Conservation (phyloP, 148 eudicot species). For the Nepenthes gracilis region DNA sequence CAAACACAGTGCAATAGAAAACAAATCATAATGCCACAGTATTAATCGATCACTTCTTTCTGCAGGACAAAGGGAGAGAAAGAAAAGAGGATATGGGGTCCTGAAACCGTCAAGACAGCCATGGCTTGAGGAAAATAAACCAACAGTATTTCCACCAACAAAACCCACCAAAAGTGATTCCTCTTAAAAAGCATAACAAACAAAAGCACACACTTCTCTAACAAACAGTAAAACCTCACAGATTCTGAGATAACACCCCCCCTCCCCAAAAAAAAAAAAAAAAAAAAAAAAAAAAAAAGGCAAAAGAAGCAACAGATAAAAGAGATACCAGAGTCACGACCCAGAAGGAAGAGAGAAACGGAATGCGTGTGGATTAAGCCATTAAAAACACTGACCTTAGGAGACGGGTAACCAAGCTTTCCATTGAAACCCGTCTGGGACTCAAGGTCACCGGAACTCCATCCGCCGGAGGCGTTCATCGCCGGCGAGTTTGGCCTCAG, state of each 20-base stretch:
- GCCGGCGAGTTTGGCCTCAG: constrained; percentile 32
- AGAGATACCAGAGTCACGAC: not conserved
- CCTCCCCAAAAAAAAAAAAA: too few species aligned
- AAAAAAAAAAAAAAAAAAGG: not conserved
- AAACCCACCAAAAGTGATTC: not conserved
- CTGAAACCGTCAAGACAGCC: constrained; percentile 1
- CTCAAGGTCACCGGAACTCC: constrained; percentile 15
- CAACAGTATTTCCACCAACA: not conserved
- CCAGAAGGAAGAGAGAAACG: not conserved
- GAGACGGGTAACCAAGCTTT: constrained; percentile 32
- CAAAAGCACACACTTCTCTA: not conserved
- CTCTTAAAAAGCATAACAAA: not conserved
- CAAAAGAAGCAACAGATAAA: not conserved
- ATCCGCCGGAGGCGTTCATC: constrained; percentile 1
- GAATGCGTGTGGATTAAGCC: not conserved
- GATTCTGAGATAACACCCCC: not conserved
- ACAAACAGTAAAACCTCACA: not conserved
- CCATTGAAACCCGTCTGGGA: constrained; percentile 29
- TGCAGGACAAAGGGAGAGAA: not conserved
- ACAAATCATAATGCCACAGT: not conserved
- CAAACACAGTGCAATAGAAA: not conserved
- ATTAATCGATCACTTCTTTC: not conserved
- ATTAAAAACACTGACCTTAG: constrained; percentile 14
- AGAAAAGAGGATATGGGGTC: not conserved
- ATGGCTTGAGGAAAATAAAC: not conserved